phyloP scores from a whole-genome alignment of 352 stramenopile species.

The Globisporangium paroecandrum region DNA sequence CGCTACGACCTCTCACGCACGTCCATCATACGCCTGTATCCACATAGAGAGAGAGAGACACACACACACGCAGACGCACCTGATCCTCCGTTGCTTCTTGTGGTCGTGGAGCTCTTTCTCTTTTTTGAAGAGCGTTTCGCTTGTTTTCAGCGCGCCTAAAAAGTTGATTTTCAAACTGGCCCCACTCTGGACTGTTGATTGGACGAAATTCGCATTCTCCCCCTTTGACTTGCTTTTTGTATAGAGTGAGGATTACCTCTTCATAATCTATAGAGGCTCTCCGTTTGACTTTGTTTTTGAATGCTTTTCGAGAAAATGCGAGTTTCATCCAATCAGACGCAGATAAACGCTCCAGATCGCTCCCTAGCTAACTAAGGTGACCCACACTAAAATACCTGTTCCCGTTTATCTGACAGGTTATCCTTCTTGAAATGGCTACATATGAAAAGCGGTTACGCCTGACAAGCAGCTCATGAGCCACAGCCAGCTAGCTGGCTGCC shows the following conservation, averaged over 20 bases:
- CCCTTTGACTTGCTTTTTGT: not conserved
- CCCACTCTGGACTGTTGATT: too few relatives aligned
- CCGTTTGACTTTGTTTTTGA: too few relatives aligned
- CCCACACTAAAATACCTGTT: too few relatives aligned
- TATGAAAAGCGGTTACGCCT: not conserved
- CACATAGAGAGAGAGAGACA: not conserved
- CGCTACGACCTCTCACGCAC: not conserved
- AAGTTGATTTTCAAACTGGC: slow-evolving; percentile 1
- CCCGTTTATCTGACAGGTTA: too few relatives aligned
- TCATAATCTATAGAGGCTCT: too few relatives aligned
- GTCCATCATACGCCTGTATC: not conserved
- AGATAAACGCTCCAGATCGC: too few relatives aligned
- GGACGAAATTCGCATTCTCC: too few relatives aligned
- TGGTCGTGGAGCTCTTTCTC: not conserved
- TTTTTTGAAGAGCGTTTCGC: not conserved
- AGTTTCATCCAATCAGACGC: too few relatives aligned
- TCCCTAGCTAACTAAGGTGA: too few relatives aligned
- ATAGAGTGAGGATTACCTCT: too few relatives aligned
- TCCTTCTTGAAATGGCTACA: not conserved
- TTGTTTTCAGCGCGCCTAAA: not conserved
- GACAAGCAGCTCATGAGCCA: not conserved
- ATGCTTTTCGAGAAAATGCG: too few relatives aligned
- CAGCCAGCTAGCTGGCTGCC: not conserved
- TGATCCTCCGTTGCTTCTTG: not conserved
- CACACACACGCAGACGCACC: not conserved